Base-by-base conservation (phyloP, 2,329 filamentous ascomycete species). In the Hymenoscyphus infarciens region DNA sequence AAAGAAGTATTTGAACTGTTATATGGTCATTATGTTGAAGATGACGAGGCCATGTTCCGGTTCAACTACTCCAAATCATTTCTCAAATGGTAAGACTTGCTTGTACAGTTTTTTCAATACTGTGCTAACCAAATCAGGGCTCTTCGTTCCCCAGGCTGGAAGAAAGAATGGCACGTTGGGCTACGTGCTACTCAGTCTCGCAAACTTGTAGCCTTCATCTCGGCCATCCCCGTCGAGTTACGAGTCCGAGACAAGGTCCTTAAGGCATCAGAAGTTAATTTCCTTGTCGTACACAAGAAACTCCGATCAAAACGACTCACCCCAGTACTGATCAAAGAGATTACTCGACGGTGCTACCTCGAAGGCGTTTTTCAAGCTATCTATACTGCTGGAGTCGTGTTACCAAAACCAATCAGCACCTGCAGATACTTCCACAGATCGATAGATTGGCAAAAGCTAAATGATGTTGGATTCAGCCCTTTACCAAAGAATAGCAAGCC, bases 251-350 rank as follows among this genome's bases (percentile, higher is more conserved):
- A 89, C 64, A 90, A 90, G 64, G 79, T 84, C 62, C 78, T 99
- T 64, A 85, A 87, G 66, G 88, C 90, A 69, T 92, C 91, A 57
- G 95, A 99, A 76, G 95, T 99, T 78, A 99, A 99, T 81, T 99
- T 98, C 78, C 87, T 99, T 68, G 96, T 93, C 73, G 89, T 99
- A 61, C 95, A 99, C 82, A 98, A 98, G 82, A 98, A 98, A 79
- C 86, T 99, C 35, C 91, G 95, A 58, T 87, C 90, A 63, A 97
- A 98, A 81, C 88, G 95, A 60, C 86, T 99, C 53, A 88, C 95
- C 0, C 95, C 95, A 0, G 90, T 98, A 1, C 85, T 99, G 60
- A 99, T 99, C 81, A 97, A 97, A 77, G 95, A 99, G 76, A 92
- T 99, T 71, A 99, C 95, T 5, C 89, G 95, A 56, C 85, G 92